These are phyloP conservation scores for Ophiocordyceps camponoti-leonardi DNA, from an alignment of 2,329 filamentous ascomycete genomes.

Conservation along the genomic window DNA sequence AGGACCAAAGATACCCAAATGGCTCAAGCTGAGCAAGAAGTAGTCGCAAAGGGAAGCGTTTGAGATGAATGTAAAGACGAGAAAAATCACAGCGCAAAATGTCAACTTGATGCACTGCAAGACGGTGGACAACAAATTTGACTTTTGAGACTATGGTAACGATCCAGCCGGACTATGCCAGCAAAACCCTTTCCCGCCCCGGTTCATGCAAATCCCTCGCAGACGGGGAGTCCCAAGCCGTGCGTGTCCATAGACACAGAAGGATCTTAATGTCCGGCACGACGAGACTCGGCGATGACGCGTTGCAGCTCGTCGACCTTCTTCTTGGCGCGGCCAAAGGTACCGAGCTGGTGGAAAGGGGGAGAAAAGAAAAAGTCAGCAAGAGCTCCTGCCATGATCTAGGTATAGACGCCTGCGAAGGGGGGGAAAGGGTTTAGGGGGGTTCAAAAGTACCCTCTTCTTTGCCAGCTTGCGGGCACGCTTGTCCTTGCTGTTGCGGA, in stretches of 20 bases:
- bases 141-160: conserved; percentile 1
- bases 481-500: conserved; percentile 99
- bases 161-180: not conserved
- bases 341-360: conserved; percentile 55
- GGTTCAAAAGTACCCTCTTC: conserved; percentile 59
- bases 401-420: not conserved
- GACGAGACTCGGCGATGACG: conserved; percentile 91
- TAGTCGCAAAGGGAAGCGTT: conserved; percentile 13
- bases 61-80: not conserved
- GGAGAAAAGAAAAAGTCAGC: conserved; percentile 4
- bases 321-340: conserved; percentile 95
- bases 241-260: not conserved
- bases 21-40: conserved; percentile 61
- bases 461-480: conserved; percentile 96
- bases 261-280: conserved; percentile 35
- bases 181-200: not conserved
- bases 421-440: not conserved
- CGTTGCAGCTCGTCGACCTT: conserved; percentile 99
- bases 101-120: not conserved
- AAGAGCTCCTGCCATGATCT: too few relatives aligned
- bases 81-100: not conserved
- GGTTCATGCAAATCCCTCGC: conserved; percentile 18
- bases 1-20: conserved; percentile 43
- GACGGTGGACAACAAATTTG: not conserved
- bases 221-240: not conserved